Evolutionary conservation across 208 protist species (phyloP).

Genomic region (Trypanosoma platydactyli): DNA sequence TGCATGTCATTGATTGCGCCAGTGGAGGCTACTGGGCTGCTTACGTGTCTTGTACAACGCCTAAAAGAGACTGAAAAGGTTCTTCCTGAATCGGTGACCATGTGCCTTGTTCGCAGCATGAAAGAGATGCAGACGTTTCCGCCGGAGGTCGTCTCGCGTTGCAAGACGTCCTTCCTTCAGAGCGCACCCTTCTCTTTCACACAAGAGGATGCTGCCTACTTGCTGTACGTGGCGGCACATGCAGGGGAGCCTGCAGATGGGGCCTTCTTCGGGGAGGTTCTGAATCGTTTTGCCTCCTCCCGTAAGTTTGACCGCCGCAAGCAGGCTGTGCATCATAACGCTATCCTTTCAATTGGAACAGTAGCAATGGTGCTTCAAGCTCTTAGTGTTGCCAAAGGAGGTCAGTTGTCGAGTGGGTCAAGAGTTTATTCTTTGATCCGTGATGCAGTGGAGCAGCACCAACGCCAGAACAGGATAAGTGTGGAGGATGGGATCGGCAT

Average conservation of each 20-base stretch:
- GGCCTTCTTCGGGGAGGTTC: constrained; percentile 16
- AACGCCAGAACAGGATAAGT: background rate
- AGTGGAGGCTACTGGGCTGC: constrained; percentile 10
- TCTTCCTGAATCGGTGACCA: constrained; percentile 8
- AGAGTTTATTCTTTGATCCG: constrained; percentile 27
- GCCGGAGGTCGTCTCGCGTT: constrained; percentile 17
- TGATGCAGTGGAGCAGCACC: constrained; percentile 21
- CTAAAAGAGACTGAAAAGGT: constrained; percentile 10
- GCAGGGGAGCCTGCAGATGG: constrained; percentile 18
- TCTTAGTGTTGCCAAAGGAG: constrained; percentile 16
- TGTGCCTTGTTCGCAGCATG: constrained; percentile 26
- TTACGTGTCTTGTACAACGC: constrained; percentile 8
- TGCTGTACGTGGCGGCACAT: constrained; percentile 24
- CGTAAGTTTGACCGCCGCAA: constrained; percentile 30
- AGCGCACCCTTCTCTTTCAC: constrained; percentile 12
- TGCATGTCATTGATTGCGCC: constrained; percentile 23
- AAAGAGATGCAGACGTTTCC: constrained; percentile 18
- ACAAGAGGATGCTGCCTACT: constrained; percentile 21
- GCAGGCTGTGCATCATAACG: background rate
- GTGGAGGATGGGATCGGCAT: constrained; percentile 12
- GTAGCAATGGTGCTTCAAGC: constrained; percentile 18
- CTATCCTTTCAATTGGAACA: constrained; percentile 7
- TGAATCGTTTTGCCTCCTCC: constrained; percentile 21
- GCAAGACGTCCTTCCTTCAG: constrained; percentile 23
- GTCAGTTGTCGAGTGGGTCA: constrained; percentile 7